These are phyloP conservation scores for Tolypocladium guangdongense DNA, from an alignment of 2,329 filamentous ascomycete genomes.

Conservation along the genomic window DNA sequence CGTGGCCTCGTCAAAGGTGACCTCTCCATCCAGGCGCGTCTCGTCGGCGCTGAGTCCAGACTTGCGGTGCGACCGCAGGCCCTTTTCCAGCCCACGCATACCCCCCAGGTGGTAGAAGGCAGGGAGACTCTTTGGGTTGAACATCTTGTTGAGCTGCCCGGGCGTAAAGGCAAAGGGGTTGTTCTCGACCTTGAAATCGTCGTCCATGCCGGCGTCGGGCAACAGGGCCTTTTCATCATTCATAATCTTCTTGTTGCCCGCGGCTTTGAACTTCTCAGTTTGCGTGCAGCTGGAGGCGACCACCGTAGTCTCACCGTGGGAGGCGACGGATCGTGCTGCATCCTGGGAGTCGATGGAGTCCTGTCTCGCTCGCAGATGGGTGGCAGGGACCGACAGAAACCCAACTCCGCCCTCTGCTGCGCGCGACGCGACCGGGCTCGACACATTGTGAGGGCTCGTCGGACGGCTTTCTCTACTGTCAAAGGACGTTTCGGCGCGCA, in stretches of 20 bases:
- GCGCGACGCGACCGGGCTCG: constrained; percentile 38
- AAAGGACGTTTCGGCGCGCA: constrained; percentile 47
- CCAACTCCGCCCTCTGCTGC: constrained; percentile 35
- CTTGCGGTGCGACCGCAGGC: constrained; percentile 60
- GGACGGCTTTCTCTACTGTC: constrained; percentile 57
- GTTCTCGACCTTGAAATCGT: constrained; percentile 62
- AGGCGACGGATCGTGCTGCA: constrained; percentile 44
- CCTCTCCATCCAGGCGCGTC: constrained; percentile 46
- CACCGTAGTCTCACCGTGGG: constrained; percentile 53
- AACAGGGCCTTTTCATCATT: constrained; percentile 58
- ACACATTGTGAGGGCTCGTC: constrained; percentile 63
- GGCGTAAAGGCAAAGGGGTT: constrained; percentile 81
- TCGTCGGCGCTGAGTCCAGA: constrained; percentile 73
- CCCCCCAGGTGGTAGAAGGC: constrained; percentile 78
- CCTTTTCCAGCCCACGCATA: constrained; percentile 65
- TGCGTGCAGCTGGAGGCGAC: constrained; percentile 32
- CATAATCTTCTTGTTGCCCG: constrained; percentile 45
- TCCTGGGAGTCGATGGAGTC: constrained; percentile 62
- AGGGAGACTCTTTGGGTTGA: constrained; percentile 77
- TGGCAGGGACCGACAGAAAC: constrained; percentile 57
- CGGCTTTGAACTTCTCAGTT: constrained; percentile 26
- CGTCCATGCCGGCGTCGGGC: constrained; percentile 66
- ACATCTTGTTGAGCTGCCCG: constrained; percentile 75
- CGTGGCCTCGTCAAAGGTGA: constrained; percentile 64
- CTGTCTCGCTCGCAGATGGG: constrained; percentile 45